phyloP scores from a whole-genome alignment of 345 rosid genomes.

The Ceriops tagal region DNA sequence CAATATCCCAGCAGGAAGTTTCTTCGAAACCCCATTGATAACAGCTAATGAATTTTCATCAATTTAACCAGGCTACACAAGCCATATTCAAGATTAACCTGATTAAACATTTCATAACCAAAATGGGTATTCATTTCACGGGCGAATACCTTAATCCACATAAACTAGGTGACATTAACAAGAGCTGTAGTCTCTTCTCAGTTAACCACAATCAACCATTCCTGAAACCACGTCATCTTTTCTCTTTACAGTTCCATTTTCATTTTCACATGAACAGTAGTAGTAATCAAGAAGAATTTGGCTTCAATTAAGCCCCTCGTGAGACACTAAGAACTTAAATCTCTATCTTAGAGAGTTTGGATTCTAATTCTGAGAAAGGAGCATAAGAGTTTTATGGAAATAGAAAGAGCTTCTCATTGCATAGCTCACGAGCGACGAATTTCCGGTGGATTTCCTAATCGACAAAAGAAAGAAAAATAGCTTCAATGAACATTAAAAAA shows the following conservation, averaged over 20 bases:
- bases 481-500: background rate
- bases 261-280: background rate
- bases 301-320: too few relatives aligned
- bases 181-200: background rate
- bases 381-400: too few relatives aligned
- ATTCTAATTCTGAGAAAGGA: too few relatives aligned
- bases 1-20: background rate
- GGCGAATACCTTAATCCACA: conserved; percentile 10
- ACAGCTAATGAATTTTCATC: background rate
- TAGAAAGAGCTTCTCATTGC: too few relatives aligned
- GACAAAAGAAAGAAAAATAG: background rate
- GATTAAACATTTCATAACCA: background rate
- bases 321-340: too few relatives aligned
- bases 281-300: too few relatives aligned
- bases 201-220: background rate
- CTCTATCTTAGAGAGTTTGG: too few relatives aligned
- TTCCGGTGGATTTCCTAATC: too few relatives aligned
- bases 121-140: conserved; percentile 3
- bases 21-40: background rate
- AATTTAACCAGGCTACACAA: background rate
- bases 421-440: too few relatives aligned
- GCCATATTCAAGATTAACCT: background rate
- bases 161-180: conserved; percentile 3
- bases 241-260: background rate
- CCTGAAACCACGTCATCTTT: background rate